These are phyloP conservation scores for Neoscytalidium dimidiatum DNA, from an alignment of 2,329 filamentous ascomycete species.

Conservation along the genomic window DNA sequence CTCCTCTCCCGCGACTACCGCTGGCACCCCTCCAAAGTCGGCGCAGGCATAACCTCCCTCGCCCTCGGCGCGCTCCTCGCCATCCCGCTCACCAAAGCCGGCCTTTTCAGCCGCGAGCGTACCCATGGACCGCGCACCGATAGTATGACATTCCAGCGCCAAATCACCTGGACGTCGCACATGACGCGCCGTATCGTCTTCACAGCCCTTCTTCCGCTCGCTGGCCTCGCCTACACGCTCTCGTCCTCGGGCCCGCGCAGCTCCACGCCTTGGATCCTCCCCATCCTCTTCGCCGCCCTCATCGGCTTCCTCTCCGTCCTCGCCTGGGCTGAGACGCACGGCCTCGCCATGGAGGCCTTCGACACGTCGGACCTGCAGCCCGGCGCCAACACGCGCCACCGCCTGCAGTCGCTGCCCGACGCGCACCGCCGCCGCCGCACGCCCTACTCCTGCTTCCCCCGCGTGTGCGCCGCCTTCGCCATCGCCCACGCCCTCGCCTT, in stretches of 20 bases:
- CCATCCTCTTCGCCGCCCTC: constrained; percentile 65
- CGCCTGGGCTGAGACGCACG: constrained; percentile 74
- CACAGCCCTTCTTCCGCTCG: constrained; percentile 66
- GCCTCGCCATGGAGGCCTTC: constrained; percentile 78
- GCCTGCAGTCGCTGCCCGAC: constrained; percentile 47
- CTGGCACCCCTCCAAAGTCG: constrained; percentile 65
- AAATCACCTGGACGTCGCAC: constrained; percentile 71
- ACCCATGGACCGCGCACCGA: constrained; percentile 61
- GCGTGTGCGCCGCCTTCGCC: constrained; percentile 71
- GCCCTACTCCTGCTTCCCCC: constrained; percentile 76
- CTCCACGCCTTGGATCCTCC: constrained; percentile 62
- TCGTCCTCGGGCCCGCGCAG: constrained; percentile 62
- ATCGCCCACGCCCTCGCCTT: constrained; percentile 71
- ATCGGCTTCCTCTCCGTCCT: constrained; percentile 73
- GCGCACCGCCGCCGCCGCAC: constrained; percentile 54
- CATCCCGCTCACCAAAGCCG: constrained; percentile 73
- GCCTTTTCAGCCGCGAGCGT: constrained; percentile 66
- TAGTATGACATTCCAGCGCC: constrained; percentile 66
- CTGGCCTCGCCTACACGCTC: constrained; percentile 67
- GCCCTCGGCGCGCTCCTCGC: constrained; percentile 69
- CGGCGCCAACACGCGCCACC: constrained; percentile 60
- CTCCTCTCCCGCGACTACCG: constrained; percentile 69
- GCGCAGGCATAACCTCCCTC: constrained; percentile 65
- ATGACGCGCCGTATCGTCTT: constrained; percentile 69
- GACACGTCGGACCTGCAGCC: constrained; percentile 79